These are phyloP conservation scores for Ciborinia camelliae DNA, from an alignment of 2,329 filamentous ascomycete species.

Conservation along the genomic window DNA sequence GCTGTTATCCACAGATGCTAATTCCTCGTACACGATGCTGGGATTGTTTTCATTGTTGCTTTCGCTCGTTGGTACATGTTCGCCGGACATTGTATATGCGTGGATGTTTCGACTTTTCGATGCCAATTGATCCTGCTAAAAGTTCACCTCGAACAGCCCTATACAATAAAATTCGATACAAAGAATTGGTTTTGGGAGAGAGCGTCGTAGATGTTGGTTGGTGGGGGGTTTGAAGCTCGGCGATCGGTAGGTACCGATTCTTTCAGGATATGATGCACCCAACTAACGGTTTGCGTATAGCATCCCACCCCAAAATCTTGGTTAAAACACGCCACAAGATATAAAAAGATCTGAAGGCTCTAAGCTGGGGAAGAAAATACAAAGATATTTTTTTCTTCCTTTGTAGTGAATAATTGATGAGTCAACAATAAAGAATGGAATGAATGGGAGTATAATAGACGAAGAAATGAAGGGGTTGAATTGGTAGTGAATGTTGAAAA, in stretches of 20 bases:
- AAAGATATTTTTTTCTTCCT: background rate
- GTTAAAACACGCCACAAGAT: constrained; percentile 7
- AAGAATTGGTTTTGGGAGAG: background rate
- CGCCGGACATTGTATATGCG: constrained; percentile 6
- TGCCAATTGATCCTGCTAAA: constrained; percentile 1
- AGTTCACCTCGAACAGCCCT: background rate
- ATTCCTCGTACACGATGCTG: constrained; percentile 1
- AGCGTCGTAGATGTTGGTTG: background rate
- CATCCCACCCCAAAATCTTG: background rate
- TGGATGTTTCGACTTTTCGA: background rate
- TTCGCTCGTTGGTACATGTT: constrained; percentile 2
- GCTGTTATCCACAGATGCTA: background rate
- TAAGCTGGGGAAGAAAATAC: background rate
- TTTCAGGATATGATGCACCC: constrained; percentile 16
- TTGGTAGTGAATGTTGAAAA: too few species aligned
- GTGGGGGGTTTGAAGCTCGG: background rate
- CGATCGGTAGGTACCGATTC: constrained; percentile 3
- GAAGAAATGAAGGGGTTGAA: background rate
- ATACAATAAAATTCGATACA: background rate
- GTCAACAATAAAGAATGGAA: constrained; percentile 8
- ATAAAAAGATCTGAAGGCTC: background rate
- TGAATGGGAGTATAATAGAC: background rate
- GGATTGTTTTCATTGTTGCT: constrained; percentile 5
- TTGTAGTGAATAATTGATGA: constrained; percentile 3
- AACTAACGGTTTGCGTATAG: background rate